phyloP scores from a whole-genome alignment of 768 basidiomycete species.

The Coprinopsis sp. region DNA sequence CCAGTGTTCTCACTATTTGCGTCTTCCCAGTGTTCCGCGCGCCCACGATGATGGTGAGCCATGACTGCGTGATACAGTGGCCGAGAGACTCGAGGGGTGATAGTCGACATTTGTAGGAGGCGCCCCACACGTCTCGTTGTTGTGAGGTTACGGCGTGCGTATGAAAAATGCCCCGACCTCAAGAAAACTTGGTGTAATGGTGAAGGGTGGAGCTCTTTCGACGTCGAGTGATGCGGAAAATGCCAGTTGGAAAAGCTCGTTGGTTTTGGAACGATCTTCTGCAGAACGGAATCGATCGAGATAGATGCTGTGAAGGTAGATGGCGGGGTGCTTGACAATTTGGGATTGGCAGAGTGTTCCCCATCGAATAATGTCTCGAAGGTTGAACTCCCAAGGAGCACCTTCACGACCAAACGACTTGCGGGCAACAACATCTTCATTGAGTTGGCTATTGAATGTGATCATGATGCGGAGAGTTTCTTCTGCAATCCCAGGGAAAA shows the following conservation, averaged over 20 bases:
- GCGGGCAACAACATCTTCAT: conserved; percentile 58
- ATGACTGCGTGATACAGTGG: conserved; percentile 66
- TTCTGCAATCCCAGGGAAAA: conserved; percentile 59
- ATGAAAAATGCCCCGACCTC: conserved; percentile 65
- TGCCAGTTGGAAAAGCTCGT: conserved; percentile 47
- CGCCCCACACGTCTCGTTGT: conserved; percentile 39
- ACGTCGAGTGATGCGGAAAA: conserved; percentile 29
- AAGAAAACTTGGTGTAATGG: conserved; percentile 42
- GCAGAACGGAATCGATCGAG: conserved; percentile 77
- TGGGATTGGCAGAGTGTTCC: conserved; percentile 45
- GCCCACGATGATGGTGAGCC: conserved; percentile 89
- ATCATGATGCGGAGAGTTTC: conserved; percentile 71
- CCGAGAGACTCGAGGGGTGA: conserved; percentile 70
- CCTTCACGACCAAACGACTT: conserved; percentile 74
- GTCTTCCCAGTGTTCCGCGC: conserved; percentile 75
- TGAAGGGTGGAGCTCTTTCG: conserved; percentile 13
- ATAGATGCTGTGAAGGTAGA: conserved; percentile 71
- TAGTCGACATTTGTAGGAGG: conserved; percentile 59
- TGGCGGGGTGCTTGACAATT: conserved; percentile 44
- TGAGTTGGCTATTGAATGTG: conserved; percentile 67
- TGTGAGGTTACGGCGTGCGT: conserved; percentile 31
- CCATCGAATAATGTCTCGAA: conserved; percentile 93
- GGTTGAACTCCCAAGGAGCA: conserved; percentile 96
- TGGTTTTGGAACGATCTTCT: conserved; percentile 57
- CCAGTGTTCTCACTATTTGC: conserved; percentile 61